Evolutionary conservation across 75 land plant species (phyloP).

Genomic region (Chamaecyparis obtusa): DNA sequence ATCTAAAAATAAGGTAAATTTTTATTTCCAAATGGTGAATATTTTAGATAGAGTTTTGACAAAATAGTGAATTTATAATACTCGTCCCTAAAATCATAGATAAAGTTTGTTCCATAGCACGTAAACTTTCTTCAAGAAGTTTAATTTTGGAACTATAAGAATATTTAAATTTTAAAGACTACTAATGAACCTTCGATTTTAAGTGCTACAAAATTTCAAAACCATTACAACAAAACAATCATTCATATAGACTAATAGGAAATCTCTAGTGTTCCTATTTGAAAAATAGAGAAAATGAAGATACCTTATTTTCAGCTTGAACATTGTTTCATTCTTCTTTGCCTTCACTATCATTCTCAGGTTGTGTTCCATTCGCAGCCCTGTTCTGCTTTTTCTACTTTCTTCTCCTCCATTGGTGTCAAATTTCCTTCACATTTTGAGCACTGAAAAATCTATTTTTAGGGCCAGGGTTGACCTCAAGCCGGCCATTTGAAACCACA

Average conservation of each 20-base stretch:
- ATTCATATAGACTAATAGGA: not conserved
- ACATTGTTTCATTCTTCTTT: conserved; percentile 25
- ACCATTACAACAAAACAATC: not conserved
- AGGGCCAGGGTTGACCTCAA: not conserved
- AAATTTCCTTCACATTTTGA: conserved; percentile 63
- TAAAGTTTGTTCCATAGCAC: not conserved
- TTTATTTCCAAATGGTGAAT: not conserved
- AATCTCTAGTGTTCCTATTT: not conserved
- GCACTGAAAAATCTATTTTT: conserved; percentile 6
- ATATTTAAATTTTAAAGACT: not conserved
- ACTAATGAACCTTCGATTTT: not conserved
- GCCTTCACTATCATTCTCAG: conserved; percentile 33
- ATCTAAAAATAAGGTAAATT: not conserved
- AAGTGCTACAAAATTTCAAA: not conserved
- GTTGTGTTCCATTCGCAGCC: conserved; percentile 13
- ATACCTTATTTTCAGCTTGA: conserved; percentile 19
- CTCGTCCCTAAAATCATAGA: too few relatives aligned
- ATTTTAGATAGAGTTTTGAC: not conserved
- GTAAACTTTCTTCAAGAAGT: not conserved
- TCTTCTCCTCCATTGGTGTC: conserved; percentile 74
- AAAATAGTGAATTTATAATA: too few relatives aligned
- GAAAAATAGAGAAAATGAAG: not conserved
- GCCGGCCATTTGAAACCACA: not conserved
- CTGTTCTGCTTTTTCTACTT: conserved; percentile 87
- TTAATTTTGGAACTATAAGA: not conserved